Evolutionary conservation across 768 basidiomycete genomes (phyloP).

Genomic region (Artomyces pyxidatus): DNA sequence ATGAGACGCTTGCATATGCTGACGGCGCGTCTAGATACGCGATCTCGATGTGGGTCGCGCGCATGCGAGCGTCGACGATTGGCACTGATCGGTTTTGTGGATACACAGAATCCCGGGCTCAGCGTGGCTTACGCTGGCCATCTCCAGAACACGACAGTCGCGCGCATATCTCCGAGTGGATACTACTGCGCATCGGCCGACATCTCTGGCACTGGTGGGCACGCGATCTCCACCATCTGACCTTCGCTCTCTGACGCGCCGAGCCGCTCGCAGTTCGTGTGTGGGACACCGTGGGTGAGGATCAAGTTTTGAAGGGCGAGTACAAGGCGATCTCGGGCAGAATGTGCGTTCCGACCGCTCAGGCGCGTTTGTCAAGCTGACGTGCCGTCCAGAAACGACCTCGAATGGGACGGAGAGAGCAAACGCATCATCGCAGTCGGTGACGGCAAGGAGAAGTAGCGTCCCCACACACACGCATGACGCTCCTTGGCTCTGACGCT

Average conservation of each 20-base stretch:
- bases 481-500: background rate
- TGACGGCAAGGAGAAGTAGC: constrained; percentile 84
- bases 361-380: background rate
- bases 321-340: constrained; percentile 67
- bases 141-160: constrained; percentile 78
- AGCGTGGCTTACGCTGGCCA: constrained; percentile 71
- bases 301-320: constrained; percentile 75
- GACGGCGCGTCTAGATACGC: constrained; percentile 6
- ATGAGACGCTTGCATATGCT: background rate
- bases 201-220: constrained; percentile 65
- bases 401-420: constrained; percentile 94
- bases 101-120: constrained; percentile 57
- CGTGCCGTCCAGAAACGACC: constrained; percentile 59
- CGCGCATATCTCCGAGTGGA: constrained; percentile 86
- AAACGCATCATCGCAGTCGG: constrained; percentile 95
- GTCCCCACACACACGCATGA: background rate
- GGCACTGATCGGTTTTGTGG: too few species aligned
- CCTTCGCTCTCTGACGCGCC: background rate
- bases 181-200: constrained; percentile 95
- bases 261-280: constrained; percentile 51
- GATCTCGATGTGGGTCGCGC: constrained; percentile 13
- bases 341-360: constrained; percentile 40
- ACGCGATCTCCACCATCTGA: background rate
- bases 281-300: constrained; percentile 90
- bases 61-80: too few species aligned